Conservation (phyloP, 768 basidiomycete species). For the Lentinula sp. region DNA sequence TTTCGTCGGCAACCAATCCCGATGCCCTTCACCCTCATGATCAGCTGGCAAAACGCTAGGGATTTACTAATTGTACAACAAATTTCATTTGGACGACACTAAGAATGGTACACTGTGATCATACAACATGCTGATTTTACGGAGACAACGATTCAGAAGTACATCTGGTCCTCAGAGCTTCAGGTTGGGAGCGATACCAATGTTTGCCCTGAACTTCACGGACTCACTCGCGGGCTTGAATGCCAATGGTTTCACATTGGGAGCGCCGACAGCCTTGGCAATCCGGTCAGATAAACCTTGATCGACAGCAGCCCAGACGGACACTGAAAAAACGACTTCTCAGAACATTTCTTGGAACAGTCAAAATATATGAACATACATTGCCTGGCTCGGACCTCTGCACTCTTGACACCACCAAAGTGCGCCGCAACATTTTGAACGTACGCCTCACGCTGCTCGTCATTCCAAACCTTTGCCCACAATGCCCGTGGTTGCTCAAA, state of each 20-base stretch:
- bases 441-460: slow-evolving; percentile 52
- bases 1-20: too few species aligned
- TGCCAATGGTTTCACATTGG: slow-evolving; percentile 50
- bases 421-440: slow-evolving; percentile 65
- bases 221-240: slow-evolving; percentile 58
- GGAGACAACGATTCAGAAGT: neutral
- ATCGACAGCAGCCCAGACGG: slow-evolving; percentile 76
- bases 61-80: neutral
- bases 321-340: slow-evolving; percentile 35
- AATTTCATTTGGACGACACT: neutral
- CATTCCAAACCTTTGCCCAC: slow-evolving; percentile 63
- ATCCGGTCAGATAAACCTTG: slow-evolving; percentile 71
- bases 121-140: neutral
- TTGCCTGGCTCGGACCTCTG: slow-evolving; percentile 55
- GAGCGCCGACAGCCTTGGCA: slow-evolving; percentile 64
- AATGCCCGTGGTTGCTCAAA: slow-evolving; percentile 79
- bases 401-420: slow-evolving; percentile 54
- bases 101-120: neutral
- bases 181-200: slow-evolving; percentile 19
- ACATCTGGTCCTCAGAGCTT: neutral
- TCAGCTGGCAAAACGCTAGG: too few species aligned
- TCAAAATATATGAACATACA: slow-evolving; percentile 39
- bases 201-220: slow-evolving; percentile 41
- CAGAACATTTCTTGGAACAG: neutral
- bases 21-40: too few species aligned